Base-by-base conservation (phyloP, 2,329 filamentous ascomycete genomes). In the Zalaria sp. region DNA sequence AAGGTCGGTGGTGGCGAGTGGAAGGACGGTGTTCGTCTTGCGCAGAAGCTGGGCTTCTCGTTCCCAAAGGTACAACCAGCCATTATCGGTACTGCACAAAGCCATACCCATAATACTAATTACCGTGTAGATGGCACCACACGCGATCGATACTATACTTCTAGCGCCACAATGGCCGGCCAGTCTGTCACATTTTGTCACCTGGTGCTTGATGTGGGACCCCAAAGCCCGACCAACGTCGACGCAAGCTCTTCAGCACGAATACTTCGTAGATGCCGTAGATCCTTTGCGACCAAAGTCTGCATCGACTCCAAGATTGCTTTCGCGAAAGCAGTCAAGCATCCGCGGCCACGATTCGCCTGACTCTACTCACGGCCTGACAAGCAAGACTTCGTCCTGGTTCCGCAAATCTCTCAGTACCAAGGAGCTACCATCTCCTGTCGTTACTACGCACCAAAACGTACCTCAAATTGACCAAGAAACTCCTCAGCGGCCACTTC, bases 141-240 rank as follows among this genome's bases (percentile, higher is more conserved):
- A 96, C 61, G 77, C 89, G 11, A 86, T 98, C 76, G 89, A 96
- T 53, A 93, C 86, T 4, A 91, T 96, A 50, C 71, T 98, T 5
- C 86, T 86, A 57, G 61, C 83, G 26, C 87, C 91, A 10, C 85
- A 94, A 56, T 98, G 91, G 91, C 91, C 91, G 4, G 66, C 81
- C 1, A 81, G 86, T 18, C 72, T 98, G 42, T 83, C 81, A 54
- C 78, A 93, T 45, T 96, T 98, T 56, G 91, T 98, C 45, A 98
- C 91, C 10, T 95, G 87, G 87, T 98, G 91, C 63, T 65, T 98
- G 50, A 91, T 96, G 83, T 98, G 91, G 91, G 91, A 98, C 61
- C 91, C 91, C 7, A 93, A 88, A 67, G 79, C 69, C 55, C 76
- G 91, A 46, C 91, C 91, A 36, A 96, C 88, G 3, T 95, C 89